Conservation (phyloP, 1,139 yeast genomes). For the Blastobotrys aristatus region DNA sequence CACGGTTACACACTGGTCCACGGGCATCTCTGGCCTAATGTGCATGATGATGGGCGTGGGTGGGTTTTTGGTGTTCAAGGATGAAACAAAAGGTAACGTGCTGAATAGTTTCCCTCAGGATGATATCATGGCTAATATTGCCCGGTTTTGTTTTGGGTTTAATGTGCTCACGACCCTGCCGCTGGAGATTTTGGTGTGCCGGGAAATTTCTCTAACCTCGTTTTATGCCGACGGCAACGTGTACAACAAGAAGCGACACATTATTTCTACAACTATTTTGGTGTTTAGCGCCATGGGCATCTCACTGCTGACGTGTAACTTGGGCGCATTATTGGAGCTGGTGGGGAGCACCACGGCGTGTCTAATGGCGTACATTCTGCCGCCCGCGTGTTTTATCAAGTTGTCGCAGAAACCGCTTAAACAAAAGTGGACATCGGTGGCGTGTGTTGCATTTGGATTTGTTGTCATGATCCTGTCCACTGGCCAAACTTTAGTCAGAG, state of each 20-base stretch:
- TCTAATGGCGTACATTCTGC: conserved; percentile 84
- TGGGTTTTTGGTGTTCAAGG: conserved; percentile 73
- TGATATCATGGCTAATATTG: conserved; percentile 68
- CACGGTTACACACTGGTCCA: conserved; percentile 75
- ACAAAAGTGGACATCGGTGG: conserved; percentile 51
- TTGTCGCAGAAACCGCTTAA: conserved; percentile 49
- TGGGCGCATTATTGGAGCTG: conserved; percentile 82
- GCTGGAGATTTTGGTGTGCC: conserved; percentile 78
- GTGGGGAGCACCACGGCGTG: conserved; percentile 94
- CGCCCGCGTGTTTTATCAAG: conserved; percentile 76
- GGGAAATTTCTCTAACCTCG: conserved; percentile 76
- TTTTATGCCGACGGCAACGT: conserved; percentile 35
- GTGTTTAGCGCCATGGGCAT: conserved; percentile 70
- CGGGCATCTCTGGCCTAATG: conserved; percentile 72
- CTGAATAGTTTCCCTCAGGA: conserved; percentile 76
- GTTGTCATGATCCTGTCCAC: conserved; percentile 76
- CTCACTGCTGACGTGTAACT: conserved; percentile 74
- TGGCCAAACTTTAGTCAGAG: conserved; percentile 56
- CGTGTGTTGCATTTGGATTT: conserved; percentile 67
- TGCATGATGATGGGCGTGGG: conserved; percentile 76
- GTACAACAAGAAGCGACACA: conserved; percentile 40
- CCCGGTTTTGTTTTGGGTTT: conserved; percentile 86
- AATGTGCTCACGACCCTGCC: conserved; percentile 95
- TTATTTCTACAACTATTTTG: conserved; percentile 59
- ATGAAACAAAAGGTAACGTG: conserved; percentile 77